These are phyloP conservation scores for Diplodia corticola DNA, from an alignment of 2,329 filamentous ascomycete species.

Conservation along the genomic window DNA sequence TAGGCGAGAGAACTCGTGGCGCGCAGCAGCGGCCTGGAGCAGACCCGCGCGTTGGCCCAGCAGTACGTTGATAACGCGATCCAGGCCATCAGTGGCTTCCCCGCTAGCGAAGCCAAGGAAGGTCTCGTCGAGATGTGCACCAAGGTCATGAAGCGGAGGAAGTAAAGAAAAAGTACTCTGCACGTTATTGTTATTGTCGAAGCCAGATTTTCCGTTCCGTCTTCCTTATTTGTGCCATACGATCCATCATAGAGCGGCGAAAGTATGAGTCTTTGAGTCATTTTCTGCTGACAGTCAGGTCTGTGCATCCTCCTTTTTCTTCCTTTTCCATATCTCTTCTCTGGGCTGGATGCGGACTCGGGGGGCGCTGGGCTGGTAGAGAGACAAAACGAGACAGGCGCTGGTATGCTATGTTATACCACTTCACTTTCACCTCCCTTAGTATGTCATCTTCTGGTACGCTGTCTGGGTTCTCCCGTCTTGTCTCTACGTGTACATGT, in stretches of 20 bases:
- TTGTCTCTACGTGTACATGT: background rate
- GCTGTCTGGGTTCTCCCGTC: background rate
- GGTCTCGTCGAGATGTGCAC: constrained; percentile 91
- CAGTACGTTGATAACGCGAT: constrained; percentile 89
- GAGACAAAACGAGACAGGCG: background rate
- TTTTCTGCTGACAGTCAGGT: background rate
- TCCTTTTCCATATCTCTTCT: background rate
- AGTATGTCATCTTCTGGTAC: background rate
- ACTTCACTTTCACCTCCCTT: background rate
- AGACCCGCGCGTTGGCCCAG: constrained; percentile 85
- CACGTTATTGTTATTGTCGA: too few relatives aligned
- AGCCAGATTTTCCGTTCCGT: background rate
- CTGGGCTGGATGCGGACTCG: background rate
- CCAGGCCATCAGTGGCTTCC: constrained; percentile 78
- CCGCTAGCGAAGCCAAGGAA: constrained; percentile 90
- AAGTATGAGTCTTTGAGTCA: background rate
- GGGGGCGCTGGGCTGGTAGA: background rate
- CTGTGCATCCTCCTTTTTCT: background rate
- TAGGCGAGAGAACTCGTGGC: constrained; percentile 86
- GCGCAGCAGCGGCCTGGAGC: constrained; percentile 82
- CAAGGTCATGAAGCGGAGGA: constrained; percentile 86
- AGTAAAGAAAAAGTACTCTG: constrained; percentile 52
- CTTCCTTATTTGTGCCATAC: background rate
- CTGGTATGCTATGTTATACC: background rate
- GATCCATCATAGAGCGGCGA: constrained; percentile 6